phyloP scores from a whole-genome alignment of 1,284 basidiomycete species.

The Sanghuangporus baumii region DNA sequence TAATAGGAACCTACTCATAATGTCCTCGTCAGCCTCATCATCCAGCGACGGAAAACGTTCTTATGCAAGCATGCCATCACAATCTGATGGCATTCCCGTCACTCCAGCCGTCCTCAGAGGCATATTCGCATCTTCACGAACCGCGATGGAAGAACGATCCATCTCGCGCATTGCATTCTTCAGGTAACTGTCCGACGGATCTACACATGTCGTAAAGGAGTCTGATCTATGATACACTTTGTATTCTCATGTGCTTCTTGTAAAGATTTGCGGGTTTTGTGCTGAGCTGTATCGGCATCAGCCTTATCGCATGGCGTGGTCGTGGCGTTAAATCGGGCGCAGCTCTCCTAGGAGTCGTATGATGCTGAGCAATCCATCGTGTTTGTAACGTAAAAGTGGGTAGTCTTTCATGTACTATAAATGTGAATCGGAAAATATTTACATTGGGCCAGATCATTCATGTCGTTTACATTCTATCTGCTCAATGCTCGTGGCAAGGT shows the following conservation, averaged over 20 bases:
- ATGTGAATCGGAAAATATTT: no score
- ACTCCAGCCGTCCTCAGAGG: conserved; percentile 73
- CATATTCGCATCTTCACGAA: conserved; percentile 78
- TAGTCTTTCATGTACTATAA: no score
- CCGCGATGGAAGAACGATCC: conserved; percentile 70
- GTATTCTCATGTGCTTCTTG: neutral
- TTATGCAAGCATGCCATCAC: conserved; percentile 23
- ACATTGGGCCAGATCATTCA: no score
- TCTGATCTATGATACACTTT: conserved; percentile 4
- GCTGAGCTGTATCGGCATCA: conserved; percentile 73
- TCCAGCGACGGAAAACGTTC: conserved; percentile 9
- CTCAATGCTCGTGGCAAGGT: no score
- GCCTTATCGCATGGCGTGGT: conserved; percentile 62
- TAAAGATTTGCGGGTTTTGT: conserved; percentile 72
- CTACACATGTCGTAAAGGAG: conserved; percentile 3
- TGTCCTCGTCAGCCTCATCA: conserved; percentile 6
- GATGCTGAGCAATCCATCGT: neutral
- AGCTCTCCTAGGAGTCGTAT: conserved; percentile 51
- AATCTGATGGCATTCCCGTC: conserved; percentile 59
- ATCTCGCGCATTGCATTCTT: conserved; percentile 81
- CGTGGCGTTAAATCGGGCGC: conserved; percentile 59
- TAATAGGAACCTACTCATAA: neutral
- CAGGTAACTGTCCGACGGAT: conserved; percentile 38
- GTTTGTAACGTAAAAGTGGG: neutral
- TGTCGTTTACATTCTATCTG: no score